A percentile compares a stretch with the other conserved stretches of the same genome.
phyloP scores from a whole-genome alignment of 768 basidiomycete species.

The button mushroom (Agaricus bisporus) region DNA sequence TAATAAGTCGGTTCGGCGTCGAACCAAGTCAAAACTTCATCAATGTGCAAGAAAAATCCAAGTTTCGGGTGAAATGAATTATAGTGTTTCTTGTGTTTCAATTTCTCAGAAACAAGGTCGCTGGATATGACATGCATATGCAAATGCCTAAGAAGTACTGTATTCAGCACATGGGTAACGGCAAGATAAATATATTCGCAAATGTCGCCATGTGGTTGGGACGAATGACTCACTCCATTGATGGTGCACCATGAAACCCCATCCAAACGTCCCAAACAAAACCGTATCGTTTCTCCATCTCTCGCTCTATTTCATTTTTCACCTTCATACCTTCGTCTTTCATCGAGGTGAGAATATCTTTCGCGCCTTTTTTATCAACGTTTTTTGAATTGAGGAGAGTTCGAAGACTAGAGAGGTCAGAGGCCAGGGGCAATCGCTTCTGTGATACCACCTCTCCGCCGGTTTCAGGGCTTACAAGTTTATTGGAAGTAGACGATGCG shows the following conservation, averaged over 20 bases:
- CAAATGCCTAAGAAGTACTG: conserved; percentile 48
- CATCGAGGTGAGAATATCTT: conserved; percentile 45
- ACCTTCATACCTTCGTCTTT: conserved; percentile 49
- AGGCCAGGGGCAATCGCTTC: conserved; percentile 13
- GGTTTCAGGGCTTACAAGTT: background rate
- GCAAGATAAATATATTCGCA: background rate
- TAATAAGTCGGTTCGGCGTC: conserved; percentile 52
- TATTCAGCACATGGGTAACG: background rate
- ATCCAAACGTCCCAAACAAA: conserved; percentile 73
- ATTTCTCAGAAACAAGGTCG: conserved; percentile 59
- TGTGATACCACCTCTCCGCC: conserved; percentile 15
- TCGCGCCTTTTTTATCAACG: conserved; percentile 44
- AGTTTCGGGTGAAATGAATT: conserved; percentile 84
- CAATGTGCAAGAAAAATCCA: conserved; percentile 77
- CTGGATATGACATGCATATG: conserved; percentile 84
- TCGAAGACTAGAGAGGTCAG: conserved; percentile 47
- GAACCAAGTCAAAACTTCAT: conserved; percentile 79
- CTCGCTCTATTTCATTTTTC: conserved; percentile 60
- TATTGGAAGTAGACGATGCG: conserved; percentile 14
- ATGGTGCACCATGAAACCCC: conserved; percentile 83
- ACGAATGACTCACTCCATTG: conserved; percentile 64
- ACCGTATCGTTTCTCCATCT: conserved; percentile 72
- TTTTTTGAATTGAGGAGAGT: conserved; percentile 39
- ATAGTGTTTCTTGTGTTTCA: conserved; percentile 89
- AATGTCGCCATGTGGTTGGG: background rate